Evolutionary conservation across 768 basidiomycete species (phyloP), one percentile per base, ranked within the genome.

Genomic region (Lepiota brunneoincarnata): DNA sequence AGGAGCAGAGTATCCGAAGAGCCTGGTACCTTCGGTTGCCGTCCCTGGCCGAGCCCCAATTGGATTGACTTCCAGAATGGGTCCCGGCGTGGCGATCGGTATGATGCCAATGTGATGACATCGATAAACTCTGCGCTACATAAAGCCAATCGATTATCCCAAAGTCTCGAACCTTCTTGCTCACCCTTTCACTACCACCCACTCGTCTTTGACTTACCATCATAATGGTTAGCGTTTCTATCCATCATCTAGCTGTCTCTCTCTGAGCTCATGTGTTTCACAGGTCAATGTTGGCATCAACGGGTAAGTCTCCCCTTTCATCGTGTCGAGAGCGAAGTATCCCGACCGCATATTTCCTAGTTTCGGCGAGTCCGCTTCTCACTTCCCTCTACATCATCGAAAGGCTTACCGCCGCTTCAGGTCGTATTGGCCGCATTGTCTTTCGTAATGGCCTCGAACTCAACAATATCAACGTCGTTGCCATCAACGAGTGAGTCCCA

Each of bases 361-460:
- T 79, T 93, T 93, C 74, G 91, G 91, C 91, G 68, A 68, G 87
- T 65, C 4, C 40, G 17, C 50, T 17, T 40, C 14, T 41, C 28
- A 23, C 35, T 28, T 6, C 31, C 46, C 24, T 37, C 38, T 35
- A 17, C 47, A 17, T 12, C 11, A 40, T n/a, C 6, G 14, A 23
- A 28, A 46, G 35, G 21, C 41, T 63, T n/a, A 66, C 37, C 5
- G 6, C 40, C 44, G 26, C 18, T 45, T 10, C 51, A 93, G 96
- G 96, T 81, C 96, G 97, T 81, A 98, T 98, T 69, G 96, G 97
- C 72, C 96, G 97, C 75, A 96, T 98, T 71, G 97, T 98, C 61
- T 79, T 89, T 73, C 89, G 97, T 63, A 98, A 98, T 80, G 94
- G 95, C 48, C 80, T 97, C 63, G 76, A 83, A 62, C 74, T 82